These are phyloP conservation scores for Daedaleopsis nitida DNA, from an alignment of 768 basidiomycete genomes.

Conservation along the genomic window DNA sequence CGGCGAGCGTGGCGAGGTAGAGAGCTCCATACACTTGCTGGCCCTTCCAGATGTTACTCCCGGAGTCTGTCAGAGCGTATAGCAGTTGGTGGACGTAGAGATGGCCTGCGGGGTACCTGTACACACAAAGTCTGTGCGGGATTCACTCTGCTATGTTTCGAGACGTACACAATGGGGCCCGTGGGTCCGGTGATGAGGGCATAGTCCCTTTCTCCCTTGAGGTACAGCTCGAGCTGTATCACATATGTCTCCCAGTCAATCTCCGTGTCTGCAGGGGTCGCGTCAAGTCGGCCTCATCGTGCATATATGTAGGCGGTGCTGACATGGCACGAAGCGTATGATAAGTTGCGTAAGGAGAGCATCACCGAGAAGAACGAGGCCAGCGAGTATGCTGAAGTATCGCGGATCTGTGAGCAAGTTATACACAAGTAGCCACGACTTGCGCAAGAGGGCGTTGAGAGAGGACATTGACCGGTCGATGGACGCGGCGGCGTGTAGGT, in stretches of 20 bases:
- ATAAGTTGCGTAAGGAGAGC: conserved; percentile 77
- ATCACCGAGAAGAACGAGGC: conserved; percentile 73
- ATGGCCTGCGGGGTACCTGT: conserved; percentile 96
- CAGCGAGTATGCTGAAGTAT: conserved; percentile 70
- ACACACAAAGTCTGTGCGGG: not conserved
- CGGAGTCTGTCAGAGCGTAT: conserved; percentile 61
- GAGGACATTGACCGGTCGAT: conserved; percentile 7
- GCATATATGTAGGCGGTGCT: conserved; percentile 33
- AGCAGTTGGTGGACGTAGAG: conserved; percentile 79
- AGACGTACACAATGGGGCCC: conserved; percentile 80
- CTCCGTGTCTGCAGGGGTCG: conserved; percentile 76
- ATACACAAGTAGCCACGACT: conserved; percentile 14
- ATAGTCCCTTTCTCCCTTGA: conserved; percentile 85
- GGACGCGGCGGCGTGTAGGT: too few species aligned
- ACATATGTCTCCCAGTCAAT: conserved; percentile 99
- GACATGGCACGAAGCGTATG: conserved; percentile 82
- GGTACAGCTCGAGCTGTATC: conserved; percentile 77
- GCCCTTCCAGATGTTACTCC: conserved; percentile 58
- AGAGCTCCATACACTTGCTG: conserved; percentile 80
- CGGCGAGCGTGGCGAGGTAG: conserved; percentile 65
- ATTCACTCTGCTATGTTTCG: too few species aligned
- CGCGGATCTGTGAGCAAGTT: conserved; percentile 51
- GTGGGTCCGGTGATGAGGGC: conserved; percentile 83
- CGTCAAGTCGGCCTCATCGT: conserved; percentile 8
- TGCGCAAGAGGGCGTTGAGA: conserved; percentile 9